Percentiles rank a stretch among this genome's conserved stretches.
Evolutionary conservation across 2,329 filamentous ascomycete species (phyloP).

Genomic region (Exserohilum turcica): DNA sequence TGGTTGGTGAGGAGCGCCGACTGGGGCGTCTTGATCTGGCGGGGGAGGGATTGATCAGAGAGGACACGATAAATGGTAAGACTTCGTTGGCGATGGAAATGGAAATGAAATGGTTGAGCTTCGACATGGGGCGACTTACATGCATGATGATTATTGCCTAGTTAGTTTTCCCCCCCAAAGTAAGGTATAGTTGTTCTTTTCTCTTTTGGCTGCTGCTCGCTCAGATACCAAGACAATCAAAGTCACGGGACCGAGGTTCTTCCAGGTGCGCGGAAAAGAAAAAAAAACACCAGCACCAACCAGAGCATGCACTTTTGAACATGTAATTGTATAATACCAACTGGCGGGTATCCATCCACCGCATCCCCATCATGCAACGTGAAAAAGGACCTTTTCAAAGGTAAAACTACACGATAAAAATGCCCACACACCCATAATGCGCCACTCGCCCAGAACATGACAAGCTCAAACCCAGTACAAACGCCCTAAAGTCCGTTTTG

Average conservation of each 20-base stretch:
- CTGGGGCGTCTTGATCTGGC: slow-evolving; percentile 73
- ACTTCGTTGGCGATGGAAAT: too few relatives aligned
- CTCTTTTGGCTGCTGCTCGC: too few relatives aligned
- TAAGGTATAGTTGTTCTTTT: too few relatives aligned
- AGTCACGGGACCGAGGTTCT: too few relatives aligned
- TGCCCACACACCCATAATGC: slow-evolving; percentile 16
- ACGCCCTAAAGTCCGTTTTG: slow-evolving; percentile 25
- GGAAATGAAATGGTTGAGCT: too few relatives aligned
- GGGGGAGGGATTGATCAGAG: too few relatives aligned
- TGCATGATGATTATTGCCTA: too few relatives aligned
- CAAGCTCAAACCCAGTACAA: slow-evolving; percentile 20
- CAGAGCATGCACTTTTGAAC: slow-evolving; percentile 10
- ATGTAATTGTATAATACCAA: slow-evolving; percentile 24
- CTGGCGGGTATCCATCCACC: slow-evolving; percentile 30
- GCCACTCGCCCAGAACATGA: slow-evolving; percentile 24
- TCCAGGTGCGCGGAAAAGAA: too few relatives aligned
- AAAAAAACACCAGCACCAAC: neutral
- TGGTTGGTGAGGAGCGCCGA: slow-evolving; percentile 73
- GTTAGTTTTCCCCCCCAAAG: too few relatives aligned
- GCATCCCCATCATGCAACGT: slow-evolving; percentile 30
- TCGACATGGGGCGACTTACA: too few relatives aligned
- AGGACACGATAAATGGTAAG: too few relatives aligned
- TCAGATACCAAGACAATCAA: too few relatives aligned
- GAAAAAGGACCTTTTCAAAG: slow-evolving; percentile 10
- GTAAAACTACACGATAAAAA: slow-evolving; percentile 16